Evolutionary conservation across 768 basidiomycete genomes (phyloP), one percentile per base, ranked within the genome.

Genomic region (Amanita rubescens): DNA sequence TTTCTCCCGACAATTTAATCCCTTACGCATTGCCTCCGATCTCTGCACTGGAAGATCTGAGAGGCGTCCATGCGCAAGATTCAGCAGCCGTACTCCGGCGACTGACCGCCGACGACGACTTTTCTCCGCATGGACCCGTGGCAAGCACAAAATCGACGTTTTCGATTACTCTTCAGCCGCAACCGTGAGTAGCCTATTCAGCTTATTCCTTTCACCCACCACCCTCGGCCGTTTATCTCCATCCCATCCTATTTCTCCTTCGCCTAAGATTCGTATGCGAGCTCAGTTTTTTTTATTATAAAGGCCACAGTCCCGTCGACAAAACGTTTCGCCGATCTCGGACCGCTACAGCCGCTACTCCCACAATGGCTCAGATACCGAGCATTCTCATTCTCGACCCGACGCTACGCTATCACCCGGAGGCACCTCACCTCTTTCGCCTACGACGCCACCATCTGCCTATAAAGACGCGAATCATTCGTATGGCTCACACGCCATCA

Each of bases 41-140:
- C 53, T 81, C 85, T 6, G 79, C 83, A 0, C 67, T 90, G 59
- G 85, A 87, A 63, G 80, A 81, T 55, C 63, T 82, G 46, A 73
- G 82, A 8, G 80, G 81, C 2, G 67, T 77, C 19, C 68, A 60
- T 65, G 71, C 56, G 54, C 73, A 71, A 34, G 84, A 87, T 62
- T 81, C 85, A 0, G 79, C 81, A 4, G 80, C 84, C 5, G 86
- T 89, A 6, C 66, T 89, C 44, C 71, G 80, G 51, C 75, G 87
- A 24, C 66, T 89, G n/a, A 75, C 72, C 53, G 73, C 76, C 57
- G 79, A 82, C 19, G 82, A 83, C 48, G 72, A 76, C 34, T 49
- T 54, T 44, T 67, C 56, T 43, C 54, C 60, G 25, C 34, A 27
- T 41, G 24, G 25, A 14, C 43, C 33, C 2, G n/a, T 35, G 7